Base-by-base conservation (phyloP, 176 grass and related monocot species). In the Cymbopogon citratus region DNA sequence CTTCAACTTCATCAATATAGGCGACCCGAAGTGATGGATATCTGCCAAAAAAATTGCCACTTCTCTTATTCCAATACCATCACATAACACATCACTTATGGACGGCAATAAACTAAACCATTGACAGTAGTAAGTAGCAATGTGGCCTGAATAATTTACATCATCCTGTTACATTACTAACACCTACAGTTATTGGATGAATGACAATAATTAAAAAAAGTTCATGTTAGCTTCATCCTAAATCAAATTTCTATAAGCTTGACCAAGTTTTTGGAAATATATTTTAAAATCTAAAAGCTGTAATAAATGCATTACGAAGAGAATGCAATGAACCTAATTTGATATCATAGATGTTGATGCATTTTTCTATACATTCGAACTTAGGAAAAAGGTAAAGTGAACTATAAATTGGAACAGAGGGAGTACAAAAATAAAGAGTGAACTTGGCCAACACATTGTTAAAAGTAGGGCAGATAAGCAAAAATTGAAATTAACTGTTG, bases 1-100 rank as follows among this genome's bases (percentile, higher is more conserved):
- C 87, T 87, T 94, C 89, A 77, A 91, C 92, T 66, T 94, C 92
- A 81, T 94, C 92, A 35, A 94, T 91, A 87, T 94, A 94, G 46
- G 92, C 92, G 65, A 94, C 92, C 12, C 92, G 89, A 54, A 94
- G 85, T 9, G 92, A 91, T 77, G 92, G 92, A 85, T 94, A 94
- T 40, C 92, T 94, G 89, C 23, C n/a, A 77, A 75, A 65, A 65
- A 79, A 28, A 63, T 29, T 21, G 33, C 1, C 9, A 12, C 56
- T 81, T 73, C 7, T 71, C 69, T 78, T 80, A 84, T 41, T 84
- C 21, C 62, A 69, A 54, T 84, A 10, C n/a, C 14, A 84, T 35
- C 69, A 59, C 44, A 88, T 49, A 69, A n/a, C 33, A 63, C 26
- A 1, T 63, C 33, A 38, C 12, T 33, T 48, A 65, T 33, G 52